Base-by-base conservation (phyloP, 1,139 yeast genomes). In the Pichiaceae sp. region DNA sequence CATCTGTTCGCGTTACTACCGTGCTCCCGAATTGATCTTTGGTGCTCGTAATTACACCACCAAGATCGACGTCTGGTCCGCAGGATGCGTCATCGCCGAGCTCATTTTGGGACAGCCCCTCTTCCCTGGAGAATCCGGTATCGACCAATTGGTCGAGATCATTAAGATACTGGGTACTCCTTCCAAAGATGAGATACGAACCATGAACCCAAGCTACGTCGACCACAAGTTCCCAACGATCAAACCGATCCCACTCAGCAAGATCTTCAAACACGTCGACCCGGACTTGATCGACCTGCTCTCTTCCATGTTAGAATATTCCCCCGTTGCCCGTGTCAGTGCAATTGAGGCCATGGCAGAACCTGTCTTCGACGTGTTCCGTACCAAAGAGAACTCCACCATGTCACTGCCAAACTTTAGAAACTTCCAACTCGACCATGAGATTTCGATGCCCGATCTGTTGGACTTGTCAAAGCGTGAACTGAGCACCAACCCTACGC, bases 1-100 rank as follows among this genome's bases (percentile, higher is more conserved):
- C 61, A 91, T 91, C 41, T 91, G 98, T 61, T 89, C 97, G 20
- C 73, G 98, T 53, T 91, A 89, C 63, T 91, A 91, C 63, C 72
- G 98, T 44, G 97, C 98, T 9, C 97, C 97, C 0, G 97, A 89
- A 53, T 66, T 89, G 39, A 75, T 87, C 43, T 63, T 87, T 40
- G 74, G 84, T 17, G 70, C 72, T 36, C 68, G 70, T 41, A 63
- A 60, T 38, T 67, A 65, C 61, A 86, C 98, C n/a, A 87, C 96
- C 31, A 89, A 89, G 61, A 91, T 91, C 49, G 98, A 91, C 59
- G 78, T 91, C 39, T 91, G 98, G 98, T 85, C 96, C 16, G 89
- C 95, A 11, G 96, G 96, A 17, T 91, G 98, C 64, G 98, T 91
- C 28, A 87, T 91, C 86, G 97, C 97, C 4, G 98, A 91, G 62